These are phyloP conservation scores for Barnettozyma wickerhamii DNA, from an alignment of 805 yeast genomes.

Conservation along the genomic window DNA sequence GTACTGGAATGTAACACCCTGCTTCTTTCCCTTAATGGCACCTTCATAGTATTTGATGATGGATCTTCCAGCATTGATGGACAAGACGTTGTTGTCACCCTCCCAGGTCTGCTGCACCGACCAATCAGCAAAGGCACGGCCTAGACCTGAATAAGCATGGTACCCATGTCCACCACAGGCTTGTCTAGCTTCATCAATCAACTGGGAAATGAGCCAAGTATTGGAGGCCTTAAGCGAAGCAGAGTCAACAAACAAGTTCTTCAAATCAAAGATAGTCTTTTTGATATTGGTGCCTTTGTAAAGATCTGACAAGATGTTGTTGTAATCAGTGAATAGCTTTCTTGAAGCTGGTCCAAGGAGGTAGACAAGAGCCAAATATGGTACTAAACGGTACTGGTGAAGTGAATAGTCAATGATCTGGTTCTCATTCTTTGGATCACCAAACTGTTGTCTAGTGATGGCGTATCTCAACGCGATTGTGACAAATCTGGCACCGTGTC, in stretches of 20 bases:
- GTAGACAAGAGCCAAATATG: constrained; percentile 76
- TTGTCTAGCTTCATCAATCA: constrained; percentile 88
- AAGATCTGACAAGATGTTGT: constrained; percentile 45
- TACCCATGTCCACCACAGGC: constrained; percentile 97
- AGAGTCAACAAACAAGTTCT: constrained; percentile 75
- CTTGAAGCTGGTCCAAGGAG: constrained; percentile 70
- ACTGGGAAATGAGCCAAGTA: constrained; percentile 78
- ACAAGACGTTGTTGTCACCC: constrained; percentile 88
- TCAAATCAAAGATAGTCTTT: constrained; percentile 55
- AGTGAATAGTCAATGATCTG: constrained; percentile 82
- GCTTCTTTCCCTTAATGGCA: constrained; percentile 31
- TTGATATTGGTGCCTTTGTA: constrained; percentile 45
- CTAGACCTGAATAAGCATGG: constrained; percentile 88
- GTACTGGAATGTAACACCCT: constrained; percentile 27
- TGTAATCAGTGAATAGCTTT: constrained; percentile 51
- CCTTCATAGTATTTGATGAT: constrained; percentile 39
- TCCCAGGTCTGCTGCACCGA: constrained; percentile 99
- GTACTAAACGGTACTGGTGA: constrained; percentile 84
- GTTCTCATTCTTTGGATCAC: constrained; percentile 50
- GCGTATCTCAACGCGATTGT: constrained; percentile 89
- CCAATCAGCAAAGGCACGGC: constrained; percentile 86
- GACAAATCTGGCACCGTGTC: constrained; percentile 71
- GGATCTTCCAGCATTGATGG: constrained; percentile 81
- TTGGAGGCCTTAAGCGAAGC: constrained; percentile 86
- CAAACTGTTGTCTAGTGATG: constrained; percentile 53